Evolutionary conservation across 495 filamentous ascomycete species (phyloP).

Genomic region (Daldinia childiae): DNA sequence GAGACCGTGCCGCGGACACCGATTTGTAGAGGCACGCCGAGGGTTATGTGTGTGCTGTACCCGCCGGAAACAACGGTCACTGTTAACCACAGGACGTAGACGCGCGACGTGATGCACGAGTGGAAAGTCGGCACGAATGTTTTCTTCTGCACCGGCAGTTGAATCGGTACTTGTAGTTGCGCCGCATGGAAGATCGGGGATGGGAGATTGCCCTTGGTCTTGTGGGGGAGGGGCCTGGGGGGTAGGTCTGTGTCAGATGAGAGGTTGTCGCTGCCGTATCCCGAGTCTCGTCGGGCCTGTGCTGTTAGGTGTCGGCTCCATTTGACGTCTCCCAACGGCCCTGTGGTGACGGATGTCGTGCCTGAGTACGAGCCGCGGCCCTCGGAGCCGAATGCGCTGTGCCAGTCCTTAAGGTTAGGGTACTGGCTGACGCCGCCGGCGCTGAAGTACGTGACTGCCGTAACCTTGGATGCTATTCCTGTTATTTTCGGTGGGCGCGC

Average conservation of each 20-base stretch:
- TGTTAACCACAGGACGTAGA: conserved; percentile 77
- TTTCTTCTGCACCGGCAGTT: conserved; percentile 70
- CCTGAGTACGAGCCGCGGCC: conserved; percentile 73
- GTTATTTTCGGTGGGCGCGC: conserved; percentile 74
- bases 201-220: conserved; percentile 11
- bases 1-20: conserved; percentile 47
- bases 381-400: conserved; percentile 55
- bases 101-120: conserved; percentile 81
- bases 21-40: conserved; percentile 85
- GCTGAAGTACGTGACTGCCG: conserved; percentile 77
- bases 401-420: conserved; percentile 66
- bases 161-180: conserved; percentile 75
- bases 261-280: conserved; percentile 51
- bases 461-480: conserved; percentile 74
- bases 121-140: conserved; percentile 89
- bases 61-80: conserved; percentile 68
- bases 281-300: conserved; percentile 67
- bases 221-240: conserved; percentile 9
- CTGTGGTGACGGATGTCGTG: conserved; percentile 67
- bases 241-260: conserved; percentile 36
- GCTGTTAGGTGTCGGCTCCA: conserved; percentile 68
- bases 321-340: conserved; percentile 68
- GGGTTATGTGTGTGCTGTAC: conserved; percentile 63
- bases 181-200: conserved; percentile 67
- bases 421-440: conserved; percentile 53